These are phyloP conservation scores for Ogataea populi-albae DNA, from an alignment of 805 yeast species.

Conservation along the genomic window DNA sequence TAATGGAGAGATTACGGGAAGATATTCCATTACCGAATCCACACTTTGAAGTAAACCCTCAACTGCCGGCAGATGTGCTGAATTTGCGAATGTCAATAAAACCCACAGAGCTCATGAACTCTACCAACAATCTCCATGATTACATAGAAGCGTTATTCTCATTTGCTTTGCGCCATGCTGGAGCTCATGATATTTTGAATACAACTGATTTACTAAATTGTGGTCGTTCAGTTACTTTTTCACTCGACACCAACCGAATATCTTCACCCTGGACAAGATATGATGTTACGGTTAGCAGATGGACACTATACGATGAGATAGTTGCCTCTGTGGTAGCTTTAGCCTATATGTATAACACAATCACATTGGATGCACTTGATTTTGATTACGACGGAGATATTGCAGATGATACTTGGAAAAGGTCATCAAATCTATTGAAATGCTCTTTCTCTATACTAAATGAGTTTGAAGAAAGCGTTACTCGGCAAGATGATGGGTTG, in stretches of 20 bases:
- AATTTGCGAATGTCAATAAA: constrained; percentile 19
- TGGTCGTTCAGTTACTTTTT: constrained; percentile 8
- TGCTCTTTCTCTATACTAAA: constrained; percentile 19
- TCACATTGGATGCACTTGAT: constrained; percentile 17
- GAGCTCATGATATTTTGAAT: not conserved
- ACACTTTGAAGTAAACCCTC: not conserved
- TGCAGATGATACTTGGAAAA: constrained; percentile 24
- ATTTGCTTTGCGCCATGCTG: constrained; percentile 1
- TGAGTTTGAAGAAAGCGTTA: constrained; percentile 12
- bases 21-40: constrained; percentile 17
- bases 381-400: constrained; percentile 6
- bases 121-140: constrained; percentile 22
- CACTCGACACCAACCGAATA: not conserved
- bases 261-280: constrained; percentile 23
- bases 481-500: not conserved
- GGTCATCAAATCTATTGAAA: constrained; percentile 21
- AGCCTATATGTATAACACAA: constrained; percentile 14
- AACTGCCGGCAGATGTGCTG: constrained; percentile 11
- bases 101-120: constrained; percentile 21
- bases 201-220: constrained; percentile 11
- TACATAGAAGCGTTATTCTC: constrained; percentile 24
- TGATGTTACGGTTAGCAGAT: constrained; percentile 3
- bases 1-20: constrained; percentile 5
- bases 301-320: constrained; percentile 28
- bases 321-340: constrained; percentile 18